Conservation (phyloP, 169 alveolate genomes). For the Theileria parva region DNA sequence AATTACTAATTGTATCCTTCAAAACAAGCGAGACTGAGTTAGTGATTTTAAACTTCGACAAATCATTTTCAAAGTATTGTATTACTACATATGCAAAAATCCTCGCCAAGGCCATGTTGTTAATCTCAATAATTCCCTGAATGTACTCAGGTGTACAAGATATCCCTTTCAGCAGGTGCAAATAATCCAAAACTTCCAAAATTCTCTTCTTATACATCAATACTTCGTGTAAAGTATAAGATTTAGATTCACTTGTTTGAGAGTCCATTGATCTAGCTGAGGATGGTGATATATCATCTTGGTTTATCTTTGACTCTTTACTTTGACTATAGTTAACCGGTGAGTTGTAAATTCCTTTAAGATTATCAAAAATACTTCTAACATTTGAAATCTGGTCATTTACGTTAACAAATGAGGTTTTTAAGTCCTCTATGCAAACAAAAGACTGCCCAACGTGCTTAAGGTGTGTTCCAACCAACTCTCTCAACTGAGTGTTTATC, state of each 20-base stretch:
- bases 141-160: conserved; percentile 42
- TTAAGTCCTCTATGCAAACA: conserved; percentile 47
- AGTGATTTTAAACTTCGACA: conserved; percentile 29
- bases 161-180: conserved; percentile 35
- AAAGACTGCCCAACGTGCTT: conserved; percentile 51
- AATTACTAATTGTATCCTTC: conserved; percentile 35
- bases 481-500: conserved; percentile 50
- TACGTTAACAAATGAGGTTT: conserved; percentile 30
- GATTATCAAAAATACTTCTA: conserved; percentile 1
- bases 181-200: conserved; percentile 19
- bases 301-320: background rate
- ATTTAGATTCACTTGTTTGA: background rate
- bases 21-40: conserved; percentile 34
- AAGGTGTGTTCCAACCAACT: conserved; percentile 54
- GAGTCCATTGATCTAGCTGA: background rate
- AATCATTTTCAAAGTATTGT: conserved; percentile 21
- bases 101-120: conserved; percentile 43
- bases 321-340: background rate
- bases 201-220: conserved; percentile 2
- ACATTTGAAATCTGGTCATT: conserved; percentile 29
- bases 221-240: conserved; percentile 1
- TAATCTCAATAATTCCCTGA: conserved; percentile 54
- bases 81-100: conserved; percentile 12
- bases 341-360: conserved; percentile 3
- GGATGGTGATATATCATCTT: background rate